phyloP scores from a whole-genome alignment of 2,329 filamentous ascomycete genomes.

The Amauroascus verrucosus region DNA sequence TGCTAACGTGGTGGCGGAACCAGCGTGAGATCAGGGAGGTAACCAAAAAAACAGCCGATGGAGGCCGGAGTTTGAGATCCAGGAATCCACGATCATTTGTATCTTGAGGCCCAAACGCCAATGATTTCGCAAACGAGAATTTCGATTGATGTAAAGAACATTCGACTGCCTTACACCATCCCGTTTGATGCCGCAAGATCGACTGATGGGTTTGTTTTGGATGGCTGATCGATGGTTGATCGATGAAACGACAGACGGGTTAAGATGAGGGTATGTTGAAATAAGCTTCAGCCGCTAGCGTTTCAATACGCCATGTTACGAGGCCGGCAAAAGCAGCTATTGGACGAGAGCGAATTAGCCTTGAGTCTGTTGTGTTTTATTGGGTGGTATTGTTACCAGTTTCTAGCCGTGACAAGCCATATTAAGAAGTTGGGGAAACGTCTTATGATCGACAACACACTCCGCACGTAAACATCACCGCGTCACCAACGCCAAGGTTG shows the following conservation, averaged over 20 bases:
- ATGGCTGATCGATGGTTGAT: slow-evolving; percentile 1
- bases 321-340: not conserved
- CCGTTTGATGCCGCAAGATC: not conserved
- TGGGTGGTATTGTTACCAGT: not conserved
- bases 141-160: not conserved
- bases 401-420: not conserved
- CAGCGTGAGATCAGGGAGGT: not conserved
- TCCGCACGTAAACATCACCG: not conserved
- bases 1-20: not conserved
- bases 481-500: not conserved
- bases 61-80: not conserved
- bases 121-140: no score
- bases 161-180: not conserved
- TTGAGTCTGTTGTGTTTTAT: not conserved
- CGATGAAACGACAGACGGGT: not conserved
- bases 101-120: not conserved
- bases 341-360: not conserved
- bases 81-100: not conserved
- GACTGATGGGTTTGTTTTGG: not conserved
- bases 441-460: not conserved
- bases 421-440: not conserved
- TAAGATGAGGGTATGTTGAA: not conserved
- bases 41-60: not conserved
- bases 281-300: not conserved
- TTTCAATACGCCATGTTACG: not conserved